Evolutionary conservation across 2,329 filamentous ascomycete genomes (phyloP).

Genomic region (Apiospora arundinis): DNA sequence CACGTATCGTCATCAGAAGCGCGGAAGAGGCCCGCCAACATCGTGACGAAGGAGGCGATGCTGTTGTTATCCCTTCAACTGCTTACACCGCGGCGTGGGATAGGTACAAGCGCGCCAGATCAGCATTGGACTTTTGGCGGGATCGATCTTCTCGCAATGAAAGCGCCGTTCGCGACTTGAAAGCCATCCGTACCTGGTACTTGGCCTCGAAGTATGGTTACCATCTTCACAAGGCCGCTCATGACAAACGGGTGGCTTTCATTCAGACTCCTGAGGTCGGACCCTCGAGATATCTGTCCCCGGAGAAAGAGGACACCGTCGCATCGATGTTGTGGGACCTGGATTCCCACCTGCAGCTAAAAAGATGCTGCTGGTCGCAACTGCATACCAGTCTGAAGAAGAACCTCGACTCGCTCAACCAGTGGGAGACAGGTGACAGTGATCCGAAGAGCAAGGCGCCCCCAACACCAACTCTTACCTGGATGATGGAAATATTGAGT

Average conservation of each 20-base stretch:
- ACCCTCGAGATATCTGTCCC: no score
- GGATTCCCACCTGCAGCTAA: not conserved
- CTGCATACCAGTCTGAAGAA: not conserved
- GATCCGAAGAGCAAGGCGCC: not conserved
- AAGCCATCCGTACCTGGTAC: not conserved
- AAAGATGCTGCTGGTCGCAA: not conserved
- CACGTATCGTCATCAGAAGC: not conserved
- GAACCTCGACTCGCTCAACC: not conserved
- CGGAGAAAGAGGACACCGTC: not conserved
- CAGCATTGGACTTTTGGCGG: not conserved
- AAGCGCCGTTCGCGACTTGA: not conserved
- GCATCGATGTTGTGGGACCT: not conserved
- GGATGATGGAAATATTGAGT: not conserved
- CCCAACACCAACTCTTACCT: not conserved
- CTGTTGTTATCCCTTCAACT: not conserved
- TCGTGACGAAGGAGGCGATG: not conserved
- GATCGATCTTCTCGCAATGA: not conserved
- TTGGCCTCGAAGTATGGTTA: not conserved
- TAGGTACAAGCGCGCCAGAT: not conserved
- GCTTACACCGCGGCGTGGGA: not conserved
- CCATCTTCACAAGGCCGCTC: not conserved
- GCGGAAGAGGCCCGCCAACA: not conserved
- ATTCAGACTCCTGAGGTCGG: no score
- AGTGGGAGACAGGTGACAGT: not conserved
- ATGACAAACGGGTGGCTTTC: no score